Evolutionary conservation across 495 filamentous ascomycete genomes (phyloP).

Genomic region (Penicillium antarcticum): DNA sequence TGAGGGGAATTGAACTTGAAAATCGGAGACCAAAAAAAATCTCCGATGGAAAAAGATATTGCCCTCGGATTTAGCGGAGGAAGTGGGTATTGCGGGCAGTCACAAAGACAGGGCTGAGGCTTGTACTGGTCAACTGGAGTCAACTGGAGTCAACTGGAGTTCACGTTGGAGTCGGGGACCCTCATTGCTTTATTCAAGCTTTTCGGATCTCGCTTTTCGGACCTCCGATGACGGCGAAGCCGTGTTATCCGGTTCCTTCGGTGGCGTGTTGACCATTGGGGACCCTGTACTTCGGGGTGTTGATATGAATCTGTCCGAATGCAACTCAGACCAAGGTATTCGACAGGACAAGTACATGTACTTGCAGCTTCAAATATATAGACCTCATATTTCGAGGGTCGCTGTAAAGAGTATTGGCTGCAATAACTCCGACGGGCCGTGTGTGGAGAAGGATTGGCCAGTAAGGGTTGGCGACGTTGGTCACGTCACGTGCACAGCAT

Average conservation of each 20-base stretch:
- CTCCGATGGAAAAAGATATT: slow-evolving; percentile 6
- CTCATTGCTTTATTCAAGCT: slow-evolving; percentile 5
- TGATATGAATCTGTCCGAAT: no score
- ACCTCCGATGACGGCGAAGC: slow-evolving; percentile 14
- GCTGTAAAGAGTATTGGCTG: no score
- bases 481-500: not conserved
- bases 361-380: no score
- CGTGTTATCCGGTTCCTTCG: slow-evolving; percentile 14
- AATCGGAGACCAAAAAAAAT: not conserved
- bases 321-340: no score
- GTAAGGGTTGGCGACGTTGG: no score
- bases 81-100: no score
- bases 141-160: not conserved
- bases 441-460: no score
- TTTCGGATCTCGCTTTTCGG: slow-evolving; percentile 11
- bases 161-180: not conserved
- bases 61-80: not conserved
- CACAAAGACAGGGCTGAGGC: no score
- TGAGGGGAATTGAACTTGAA: not conserved
- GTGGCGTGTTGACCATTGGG: not conserved
- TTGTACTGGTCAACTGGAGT: not conserved
- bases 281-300: no score
- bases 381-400: no score
- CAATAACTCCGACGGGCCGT: no score
- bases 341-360: no score